phyloP scores from a whole-genome alignment of 2,329 filamentous ascomycete genomes.

The Endoconidiophora laricicola region DNA sequence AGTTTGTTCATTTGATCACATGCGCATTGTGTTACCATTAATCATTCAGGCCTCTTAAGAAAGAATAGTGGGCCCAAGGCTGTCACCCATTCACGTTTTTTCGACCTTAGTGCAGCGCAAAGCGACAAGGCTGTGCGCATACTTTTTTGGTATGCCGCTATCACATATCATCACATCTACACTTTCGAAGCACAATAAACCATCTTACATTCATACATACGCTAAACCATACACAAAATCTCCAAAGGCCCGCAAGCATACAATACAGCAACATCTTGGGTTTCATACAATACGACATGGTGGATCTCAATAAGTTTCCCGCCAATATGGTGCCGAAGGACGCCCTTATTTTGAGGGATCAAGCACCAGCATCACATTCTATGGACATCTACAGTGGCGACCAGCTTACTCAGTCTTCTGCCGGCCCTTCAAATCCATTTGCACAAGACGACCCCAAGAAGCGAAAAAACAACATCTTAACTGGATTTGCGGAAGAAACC shows the following conservation, averaged over 20 bases:
- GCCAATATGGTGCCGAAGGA: conserved; percentile 50
- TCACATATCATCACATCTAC: neutral
- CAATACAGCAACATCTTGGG: too few relatives aligned
- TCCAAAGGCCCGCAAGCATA: too few relatives aligned
- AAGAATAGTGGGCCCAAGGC: too few relatives aligned
- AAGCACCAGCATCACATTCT: conserved; percentile 39
- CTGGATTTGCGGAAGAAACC: conserved; percentile 75
- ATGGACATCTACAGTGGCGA: conserved; percentile 54
- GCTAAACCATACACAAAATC: too few relatives aligned
- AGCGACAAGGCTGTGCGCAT: too few relatives aligned
- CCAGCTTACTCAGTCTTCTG: conserved; percentile 46
- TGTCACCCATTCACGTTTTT: too few relatives aligned
- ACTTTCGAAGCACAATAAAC: neutral
- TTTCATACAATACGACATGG: conserved; percentile 19
- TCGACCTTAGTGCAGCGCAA: too few relatives aligned
- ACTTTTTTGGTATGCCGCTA: neutral
- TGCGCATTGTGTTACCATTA: too few relatives aligned
- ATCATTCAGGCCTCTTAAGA: too few relatives aligned
- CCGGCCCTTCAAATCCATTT: conserved; percentile 63
- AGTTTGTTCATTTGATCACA: too few relatives aligned
- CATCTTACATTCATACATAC: too few relatives aligned
- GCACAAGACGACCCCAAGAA: conserved; percentile 50
- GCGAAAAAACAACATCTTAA: conserved; percentile 53
- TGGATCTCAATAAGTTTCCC: conserved; percentile 49
- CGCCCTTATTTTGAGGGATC: conserved; percentile 39